A percentile compares a stretch with the other conserved stretches of the same genome.
phyloP scores from a whole-genome alignment of 805 yeast species.

The Barnettozyma salicaria region DNA sequence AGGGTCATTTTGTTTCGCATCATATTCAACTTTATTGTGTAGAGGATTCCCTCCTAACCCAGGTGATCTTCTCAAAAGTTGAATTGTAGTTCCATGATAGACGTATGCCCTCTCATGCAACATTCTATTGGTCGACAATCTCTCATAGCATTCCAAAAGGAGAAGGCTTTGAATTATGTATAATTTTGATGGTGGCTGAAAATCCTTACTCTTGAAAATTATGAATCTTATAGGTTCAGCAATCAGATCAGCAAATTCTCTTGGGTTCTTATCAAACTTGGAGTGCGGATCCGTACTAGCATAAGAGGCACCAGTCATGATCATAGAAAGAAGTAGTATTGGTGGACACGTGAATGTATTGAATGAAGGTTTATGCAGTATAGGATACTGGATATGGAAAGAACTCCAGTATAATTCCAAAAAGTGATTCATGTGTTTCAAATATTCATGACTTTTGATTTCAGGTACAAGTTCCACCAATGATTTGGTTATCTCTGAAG shows the following conservation, averaged over 20 bases:
- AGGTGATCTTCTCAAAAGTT: slow-evolving; percentile 68
- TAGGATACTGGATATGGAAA: slow-evolving; percentile 40
- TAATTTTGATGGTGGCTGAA: slow-evolving; percentile 67
- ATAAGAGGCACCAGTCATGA: slow-evolving; percentile 29
- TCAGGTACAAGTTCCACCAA: slow-evolving; percentile 20
- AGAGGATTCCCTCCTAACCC: slow-evolving; percentile 66
- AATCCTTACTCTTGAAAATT: slow-evolving; percentile 64
- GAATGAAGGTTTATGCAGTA: slow-evolving; percentile 47
- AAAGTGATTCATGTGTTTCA: slow-evolving; percentile 22
- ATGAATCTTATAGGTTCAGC: slow-evolving; percentile 55
- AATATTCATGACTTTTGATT: slow-evolving; percentile 19
- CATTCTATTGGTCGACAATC: slow-evolving; percentile 58
- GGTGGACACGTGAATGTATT: slow-evolving; percentile 46
- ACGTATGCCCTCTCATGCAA: slow-evolving; percentile 79
- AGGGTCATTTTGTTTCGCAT: slow-evolving; percentile 27
- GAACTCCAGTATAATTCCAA: slow-evolving; percentile 25
- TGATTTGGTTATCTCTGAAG: slow-evolving; percentile 18
- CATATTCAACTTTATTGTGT: slow-evolving; percentile 27
- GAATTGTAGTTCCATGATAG: slow-evolving; percentile 84
- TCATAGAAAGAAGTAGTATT: slow-evolving; percentile 47
- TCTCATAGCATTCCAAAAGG: slow-evolving; percentile 74
- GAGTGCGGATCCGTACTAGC: slow-evolving; percentile 18
- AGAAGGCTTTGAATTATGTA: slow-evolving; percentile 75
- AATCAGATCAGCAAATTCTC: slow-evolving; percentile 30
- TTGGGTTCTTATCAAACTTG: slow-evolving; percentile 15